Conservation (phyloP, 192 early-diverging fungal species). For the Linnemannia hyalina region DNA sequence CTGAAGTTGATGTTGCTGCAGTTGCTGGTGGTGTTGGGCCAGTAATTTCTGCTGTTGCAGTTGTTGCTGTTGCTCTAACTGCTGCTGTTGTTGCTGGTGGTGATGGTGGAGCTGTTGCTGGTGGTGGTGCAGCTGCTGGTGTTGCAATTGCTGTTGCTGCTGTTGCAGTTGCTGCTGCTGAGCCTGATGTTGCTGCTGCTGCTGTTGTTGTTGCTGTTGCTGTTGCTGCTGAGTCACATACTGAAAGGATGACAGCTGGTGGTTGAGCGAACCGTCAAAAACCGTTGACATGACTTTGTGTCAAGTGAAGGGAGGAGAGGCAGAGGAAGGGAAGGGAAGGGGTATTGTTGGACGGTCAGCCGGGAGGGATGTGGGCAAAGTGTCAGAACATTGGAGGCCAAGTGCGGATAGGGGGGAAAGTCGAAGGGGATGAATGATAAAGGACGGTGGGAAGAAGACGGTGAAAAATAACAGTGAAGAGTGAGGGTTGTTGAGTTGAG, state of each 20-base stretch:
- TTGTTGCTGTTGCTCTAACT: constrained; percentile 17
- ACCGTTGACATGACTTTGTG: constrained; percentile 25
- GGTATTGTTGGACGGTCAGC: constrained; percentile 13
- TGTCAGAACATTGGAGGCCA: constrained; percentile 5
- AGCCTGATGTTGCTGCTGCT: constrained; percentile 5
- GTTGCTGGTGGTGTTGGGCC: constrained; percentile 11
- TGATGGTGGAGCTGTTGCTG: constrained; percentile 44
- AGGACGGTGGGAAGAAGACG: not conserved
- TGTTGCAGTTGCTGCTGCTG: constrained; percentile 33
- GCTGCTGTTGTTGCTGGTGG: constrained; percentile 40
- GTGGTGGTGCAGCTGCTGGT: constrained; percentile 39
- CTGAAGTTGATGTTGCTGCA: not conserved
- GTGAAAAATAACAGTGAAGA: not conserved
- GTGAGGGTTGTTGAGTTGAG: not conserved
- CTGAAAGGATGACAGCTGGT: constrained; percentile 38
- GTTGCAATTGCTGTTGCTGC: constrained; percentile 41
- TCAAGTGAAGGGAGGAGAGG: not conserved
- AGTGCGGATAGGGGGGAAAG: not conserved
- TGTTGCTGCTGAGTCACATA: constrained; percentile 24
- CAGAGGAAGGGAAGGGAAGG: not conserved
- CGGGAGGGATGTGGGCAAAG: constrained; percentile 6
- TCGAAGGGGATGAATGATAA: not conserved
- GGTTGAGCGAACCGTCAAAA: constrained; percentile 14
- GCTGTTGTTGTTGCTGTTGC: not conserved
- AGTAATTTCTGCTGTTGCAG: constrained; percentile 2